phyloP scores from a whole-genome alignment of 2,329 filamentous ascomycete genomes.

The Venturiaceae sp. region DNA sequence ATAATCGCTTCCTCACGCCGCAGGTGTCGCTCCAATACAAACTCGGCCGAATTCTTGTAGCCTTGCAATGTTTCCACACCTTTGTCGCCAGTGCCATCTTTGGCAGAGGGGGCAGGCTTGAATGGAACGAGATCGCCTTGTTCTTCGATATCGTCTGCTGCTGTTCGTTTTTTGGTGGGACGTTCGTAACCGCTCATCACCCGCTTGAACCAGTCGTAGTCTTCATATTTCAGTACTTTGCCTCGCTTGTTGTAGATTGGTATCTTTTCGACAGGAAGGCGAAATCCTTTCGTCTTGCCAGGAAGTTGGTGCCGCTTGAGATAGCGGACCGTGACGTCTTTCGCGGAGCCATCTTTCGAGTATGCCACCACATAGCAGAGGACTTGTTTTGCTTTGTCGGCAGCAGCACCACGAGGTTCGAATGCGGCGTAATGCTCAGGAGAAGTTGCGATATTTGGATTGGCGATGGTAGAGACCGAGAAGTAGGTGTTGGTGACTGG shows the following conservation, averaged over 20 bases:
- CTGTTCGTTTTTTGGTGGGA: conserved; percentile 45
- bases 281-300: conserved; percentile 78
- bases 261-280: conserved; percentile 70
- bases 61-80: conserved; percentile 67
- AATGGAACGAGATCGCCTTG: conserved; percentile 64
- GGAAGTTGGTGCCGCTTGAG: conserved; percentile 73
- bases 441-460: conserved; percentile 60
- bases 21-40: conserved; percentile 74
- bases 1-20: conserved; percentile 84
- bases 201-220: conserved; percentile 81
- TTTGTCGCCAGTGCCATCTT: conserved; percentile 62
- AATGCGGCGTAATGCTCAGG: conserved; percentile 64
- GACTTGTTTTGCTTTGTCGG: conserved; percentile 78
- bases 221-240: conserved; percentile 65
- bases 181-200: conserved; percentile 66
- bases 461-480: conserved; percentile 48
- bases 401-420: conserved; percentile 73
- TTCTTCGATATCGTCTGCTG: conserved; percentile 72
- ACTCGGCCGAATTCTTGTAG: conserved; percentile 79
- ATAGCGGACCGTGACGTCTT: conserved; percentile 91
- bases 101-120: conserved; percentile 50
- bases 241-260: conserved; percentile 69
- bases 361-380: conserved; percentile 84
- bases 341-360: conserved; percentile 76
- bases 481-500: conserved; percentile 70